Conservation (phyloP, 1,284 basidiomycete genomes). For the Ceratobasidium sp. region DNA sequence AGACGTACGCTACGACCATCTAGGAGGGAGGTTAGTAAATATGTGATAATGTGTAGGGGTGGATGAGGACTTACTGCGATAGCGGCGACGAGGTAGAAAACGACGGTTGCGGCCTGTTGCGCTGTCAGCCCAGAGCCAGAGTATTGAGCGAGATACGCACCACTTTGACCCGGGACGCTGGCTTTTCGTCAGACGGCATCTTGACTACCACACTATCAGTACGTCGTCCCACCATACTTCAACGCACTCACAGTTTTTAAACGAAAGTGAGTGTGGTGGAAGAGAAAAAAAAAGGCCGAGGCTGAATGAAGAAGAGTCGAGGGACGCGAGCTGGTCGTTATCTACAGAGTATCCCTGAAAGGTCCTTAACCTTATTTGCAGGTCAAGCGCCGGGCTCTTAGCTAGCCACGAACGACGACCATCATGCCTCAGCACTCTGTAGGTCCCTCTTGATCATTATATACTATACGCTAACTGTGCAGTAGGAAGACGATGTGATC, state of each 20-base stretch:
- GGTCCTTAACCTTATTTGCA: background rate
- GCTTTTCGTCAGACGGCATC: conserved; percentile 30
- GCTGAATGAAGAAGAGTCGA: no score
- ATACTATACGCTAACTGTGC: background rate
- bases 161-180: conserved; percentile 41
- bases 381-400: conserved; percentile 19
- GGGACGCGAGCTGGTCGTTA: background rate
- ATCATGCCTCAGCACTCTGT: conserved; percentile 44
- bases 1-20: conserved; percentile 82
- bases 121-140: background rate
- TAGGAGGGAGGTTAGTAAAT: conserved; percentile 53
- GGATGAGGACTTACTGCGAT: conserved; percentile 70
- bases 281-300: no score
- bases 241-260: background rate
- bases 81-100: conserved; percentile 84
- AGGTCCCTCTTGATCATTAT: background rate
- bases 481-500: conserved; percentile 42
- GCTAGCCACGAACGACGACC: background rate
- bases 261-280: conserved; percentile 3
- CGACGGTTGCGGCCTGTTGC: conserved; percentile 71
- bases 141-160: conserved; percentile 5
- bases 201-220: background rate
- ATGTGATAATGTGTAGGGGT: conserved; percentile 9
- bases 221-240: background rate
- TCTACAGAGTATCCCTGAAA: background rate